Evolutionary conservation across 148 eudicot species (phyloP).

Genomic region (Selenicereus undatus): DNA sequence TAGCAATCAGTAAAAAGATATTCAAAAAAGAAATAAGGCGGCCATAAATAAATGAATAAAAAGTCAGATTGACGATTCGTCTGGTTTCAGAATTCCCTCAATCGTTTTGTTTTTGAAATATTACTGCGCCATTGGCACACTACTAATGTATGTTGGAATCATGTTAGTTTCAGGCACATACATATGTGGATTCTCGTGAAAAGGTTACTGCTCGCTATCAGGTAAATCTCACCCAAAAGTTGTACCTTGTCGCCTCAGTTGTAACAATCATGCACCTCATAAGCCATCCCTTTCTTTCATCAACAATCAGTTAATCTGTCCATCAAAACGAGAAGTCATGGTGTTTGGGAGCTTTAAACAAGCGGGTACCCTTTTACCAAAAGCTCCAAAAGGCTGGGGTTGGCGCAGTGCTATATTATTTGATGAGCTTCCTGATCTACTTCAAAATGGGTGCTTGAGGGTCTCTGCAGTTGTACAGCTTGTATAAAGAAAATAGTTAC

Average conservation of each 20-base stretch:
- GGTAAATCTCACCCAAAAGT: conserved; percentile 34
- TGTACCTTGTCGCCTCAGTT: neutral
- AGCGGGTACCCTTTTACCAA: conserved; percentile 89
- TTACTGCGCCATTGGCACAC: neutral
- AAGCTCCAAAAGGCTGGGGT: conserved; percentile 99
- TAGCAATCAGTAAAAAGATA: neutral
- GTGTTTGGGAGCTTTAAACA: conserved; percentile 76
- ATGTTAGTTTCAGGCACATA: conserved; percentile 52
- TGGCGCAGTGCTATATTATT: conserved; percentile 95
- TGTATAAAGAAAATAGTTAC: conserved; percentile 33
- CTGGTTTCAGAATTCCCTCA: too few species aligned
- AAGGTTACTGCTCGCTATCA: conserved; percentile 97
- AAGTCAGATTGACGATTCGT: neutral
- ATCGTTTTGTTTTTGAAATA: neutral
- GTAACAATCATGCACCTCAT: neutral
- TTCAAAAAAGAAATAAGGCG: neutral
- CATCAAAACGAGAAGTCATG: conserved; percentile 98
- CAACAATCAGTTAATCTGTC: conserved; percentile 67
- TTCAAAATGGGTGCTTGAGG: conserved; percentile 83
- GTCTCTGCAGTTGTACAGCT: conserved; percentile 95
- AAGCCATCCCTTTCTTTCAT: neutral
- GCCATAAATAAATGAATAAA: neutral
- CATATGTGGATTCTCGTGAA: conserved; percentile 86
- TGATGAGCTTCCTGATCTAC: conserved; percentile 87
- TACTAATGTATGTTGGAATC: neutral